phyloP scores from a whole-genome alignment of 148 eudicot species.

The Vaccinium macrocarpon region DNA sequence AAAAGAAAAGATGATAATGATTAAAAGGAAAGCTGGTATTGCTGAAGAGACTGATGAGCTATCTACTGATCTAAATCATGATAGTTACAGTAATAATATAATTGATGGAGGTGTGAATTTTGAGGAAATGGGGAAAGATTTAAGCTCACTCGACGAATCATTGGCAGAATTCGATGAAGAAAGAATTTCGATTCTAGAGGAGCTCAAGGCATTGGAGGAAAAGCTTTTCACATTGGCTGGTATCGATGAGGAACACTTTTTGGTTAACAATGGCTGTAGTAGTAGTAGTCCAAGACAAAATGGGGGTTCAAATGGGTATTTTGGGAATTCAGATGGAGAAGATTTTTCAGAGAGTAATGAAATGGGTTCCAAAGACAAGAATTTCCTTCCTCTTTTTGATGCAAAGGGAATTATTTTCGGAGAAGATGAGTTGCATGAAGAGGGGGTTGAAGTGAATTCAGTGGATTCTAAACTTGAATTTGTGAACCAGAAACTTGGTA shows the following conservation, averaged over 20 bases:
- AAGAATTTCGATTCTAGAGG: constrained; percentile 70
- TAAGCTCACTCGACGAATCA: constrained; percentile 2
- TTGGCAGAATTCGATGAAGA: constrained; percentile 63
- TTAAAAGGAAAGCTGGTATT: not conserved
- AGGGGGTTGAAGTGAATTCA: constrained; percentile 25
- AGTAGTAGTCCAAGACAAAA: constrained; percentile 22
- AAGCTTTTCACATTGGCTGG: constrained; percentile 69
- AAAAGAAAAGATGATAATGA: constrained; percentile 46
- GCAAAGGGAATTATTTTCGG: constrained; percentile 38
- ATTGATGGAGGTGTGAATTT: constrained; percentile 43
- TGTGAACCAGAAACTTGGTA: constrained; percentile 52
- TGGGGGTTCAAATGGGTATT: constrained; percentile 27
- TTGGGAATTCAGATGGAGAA: constrained; percentile 36
- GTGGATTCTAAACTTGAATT: constrained; percentile 26
- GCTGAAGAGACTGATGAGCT: constrained; percentile 44
- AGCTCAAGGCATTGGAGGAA: constrained; percentile 80
- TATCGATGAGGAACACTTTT: constrained; percentile 37
- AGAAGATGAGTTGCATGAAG: constrained; percentile 8
- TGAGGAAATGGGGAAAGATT: constrained; percentile 14
- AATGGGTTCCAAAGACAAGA: constrained; percentile 55
- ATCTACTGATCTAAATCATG: constrained; percentile 60
- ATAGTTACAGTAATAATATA: constrained; percentile 48
- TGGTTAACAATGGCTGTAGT: constrained; percentile 30
- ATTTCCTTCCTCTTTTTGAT: constrained; percentile 74
- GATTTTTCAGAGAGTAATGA: constrained; percentile 28